A percentile compares a stretch with the other conserved stretches of the same genome.
phyloP scores from a whole-genome alignment of 352 stramenopile genomes.

The Phytophthora macrochlamydospora region DNA sequence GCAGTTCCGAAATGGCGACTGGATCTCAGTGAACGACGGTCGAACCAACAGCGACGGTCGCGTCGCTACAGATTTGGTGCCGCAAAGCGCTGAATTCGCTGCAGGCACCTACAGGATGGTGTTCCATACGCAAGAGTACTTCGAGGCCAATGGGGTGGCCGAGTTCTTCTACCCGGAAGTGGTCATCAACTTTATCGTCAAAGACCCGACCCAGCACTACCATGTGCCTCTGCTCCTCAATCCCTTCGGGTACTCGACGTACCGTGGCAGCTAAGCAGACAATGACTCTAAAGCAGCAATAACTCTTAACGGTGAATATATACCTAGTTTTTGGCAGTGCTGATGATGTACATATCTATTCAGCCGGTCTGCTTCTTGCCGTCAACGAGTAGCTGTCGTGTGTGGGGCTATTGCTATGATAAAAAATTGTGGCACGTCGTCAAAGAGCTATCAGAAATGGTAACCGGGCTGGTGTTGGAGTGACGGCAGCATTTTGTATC shows the following conservation, averaged over 20 bases:
- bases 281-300: neutral
- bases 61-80: conserved; percentile 61
- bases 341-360: too few relatives aligned
- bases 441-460: too few relatives aligned
- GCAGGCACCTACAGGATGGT: conserved; percentile 78
- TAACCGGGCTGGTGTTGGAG: too few relatives aligned
- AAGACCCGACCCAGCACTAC: conserved; percentile 79
- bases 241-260: conserved; percentile 91
- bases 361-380: neutral
- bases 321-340: neutral
- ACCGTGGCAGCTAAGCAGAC: conserved; percentile 75
- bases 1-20: conserved; percentile 33
- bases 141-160: conserved; percentile 55
- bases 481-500: too few relatives aligned
- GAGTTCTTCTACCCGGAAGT: conserved; percentile 91
- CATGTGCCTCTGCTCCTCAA: conserved; percentile 91
- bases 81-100: conserved; percentile 40
- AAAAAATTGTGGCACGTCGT: too few relatives aligned
- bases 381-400: too few relatives aligned
- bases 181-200: conserved; percentile 79
- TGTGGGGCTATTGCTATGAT: too few relatives aligned
- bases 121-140: conserved; percentile 87
- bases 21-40: conserved; percentile 42
- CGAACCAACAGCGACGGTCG: conserved; percentile 64
- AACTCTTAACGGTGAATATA: neutral